Evolutionary conservation across 805 yeast genomes (phyloP).

Genomic region (Ogataea nonfermentans): DNA sequence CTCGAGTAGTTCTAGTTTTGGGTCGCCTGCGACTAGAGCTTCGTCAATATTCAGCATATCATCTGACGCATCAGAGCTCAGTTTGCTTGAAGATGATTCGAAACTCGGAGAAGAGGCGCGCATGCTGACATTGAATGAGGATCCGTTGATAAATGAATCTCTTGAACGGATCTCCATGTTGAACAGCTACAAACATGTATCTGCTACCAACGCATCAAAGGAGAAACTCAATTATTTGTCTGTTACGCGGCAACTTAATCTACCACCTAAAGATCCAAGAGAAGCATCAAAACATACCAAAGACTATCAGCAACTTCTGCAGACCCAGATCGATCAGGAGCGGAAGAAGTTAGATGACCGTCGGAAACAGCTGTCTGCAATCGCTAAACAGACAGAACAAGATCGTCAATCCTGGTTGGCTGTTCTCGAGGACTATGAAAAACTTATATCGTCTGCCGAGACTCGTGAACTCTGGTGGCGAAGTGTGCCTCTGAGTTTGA

Average conservation of each 20-base stretch:
- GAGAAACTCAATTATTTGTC: conserved; percentile 34
- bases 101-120: conserved; percentile 37
- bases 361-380: conserved; percentile 32
- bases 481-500: conserved; percentile 44
- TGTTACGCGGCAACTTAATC: conserved; percentile 58
- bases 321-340: conserved; percentile 42
- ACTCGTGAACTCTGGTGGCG: conserved; percentile 62
- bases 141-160: conserved; percentile 36
- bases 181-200: conserved; percentile 22
- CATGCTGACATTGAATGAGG: conserved; percentile 33
- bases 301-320: conserved; percentile 48
- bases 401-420: conserved; percentile 44
- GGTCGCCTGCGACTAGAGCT: conserved; percentile 40
- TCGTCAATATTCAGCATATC: conserved; percentile 44
- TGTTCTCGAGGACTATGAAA: conserved; percentile 38
- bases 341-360: conserved; percentile 32
- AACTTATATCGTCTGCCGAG: conserved; percentile 35
- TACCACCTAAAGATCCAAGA: conserved; percentile 60
- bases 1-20: conserved; percentile 24
- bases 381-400: conserved; percentile 35
- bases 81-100: conserved; percentile 21
- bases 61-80: conserved; percentile 30
- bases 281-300: conserved; percentile 55
- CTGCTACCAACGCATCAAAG: conserved; percentile 4
- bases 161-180: conserved; percentile 35